phyloP scores from a whole-genome alignment of 768 basidiomycete genomes.

The Tubosaeta sp. region DNA sequence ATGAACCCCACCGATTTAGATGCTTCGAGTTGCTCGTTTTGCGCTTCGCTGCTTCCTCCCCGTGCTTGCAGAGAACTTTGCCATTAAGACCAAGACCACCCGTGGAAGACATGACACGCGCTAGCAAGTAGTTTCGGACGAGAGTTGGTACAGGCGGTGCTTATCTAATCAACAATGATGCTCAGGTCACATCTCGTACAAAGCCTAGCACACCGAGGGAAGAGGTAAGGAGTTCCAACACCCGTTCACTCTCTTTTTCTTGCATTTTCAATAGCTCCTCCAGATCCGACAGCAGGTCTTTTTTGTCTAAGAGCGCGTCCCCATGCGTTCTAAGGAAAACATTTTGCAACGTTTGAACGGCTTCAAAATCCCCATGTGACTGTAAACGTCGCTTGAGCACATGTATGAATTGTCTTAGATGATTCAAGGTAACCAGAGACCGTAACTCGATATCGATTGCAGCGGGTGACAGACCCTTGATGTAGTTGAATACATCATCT shows the following conservation, averaged over 20 bases:
- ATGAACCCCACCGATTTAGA: constrained; percentile 35
- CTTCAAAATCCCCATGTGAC: constrained; percentile 90
- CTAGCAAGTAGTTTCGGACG: not conserved
- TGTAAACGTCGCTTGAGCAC: constrained; percentile 69
- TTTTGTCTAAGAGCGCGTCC: constrained; percentile 69
- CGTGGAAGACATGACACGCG: constrained; percentile 16
- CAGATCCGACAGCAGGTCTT: constrained; percentile 57
- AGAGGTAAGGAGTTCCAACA: constrained; percentile 70
- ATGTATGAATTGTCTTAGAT: constrained; percentile 63
- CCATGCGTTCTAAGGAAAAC: constrained; percentile 85
- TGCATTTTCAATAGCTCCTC: constrained; percentile 62
- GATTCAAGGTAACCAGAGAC: constrained; percentile 61
- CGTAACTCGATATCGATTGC: constrained; percentile 89
- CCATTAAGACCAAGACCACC: constrained; percentile 23
- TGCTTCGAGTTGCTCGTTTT: constrained; percentile 33
- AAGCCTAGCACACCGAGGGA: constrained; percentile 75
- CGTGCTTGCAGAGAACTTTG: constrained; percentile 38
- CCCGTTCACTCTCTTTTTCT: constrained; percentile 67
- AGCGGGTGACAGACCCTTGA: constrained; percentile 85
- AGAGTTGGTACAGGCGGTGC: not conserved
- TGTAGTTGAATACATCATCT: constrained; percentile 76
- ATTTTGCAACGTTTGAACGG: constrained; percentile 81
- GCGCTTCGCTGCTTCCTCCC: constrained; percentile 26
- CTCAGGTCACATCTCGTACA: constrained; percentile 60
- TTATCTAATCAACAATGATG: constrained; percentile 21